phyloP scores from a whole-genome alignment of 1,284 basidiomycete species.

The Microbotryomycetes sp. region DNA sequence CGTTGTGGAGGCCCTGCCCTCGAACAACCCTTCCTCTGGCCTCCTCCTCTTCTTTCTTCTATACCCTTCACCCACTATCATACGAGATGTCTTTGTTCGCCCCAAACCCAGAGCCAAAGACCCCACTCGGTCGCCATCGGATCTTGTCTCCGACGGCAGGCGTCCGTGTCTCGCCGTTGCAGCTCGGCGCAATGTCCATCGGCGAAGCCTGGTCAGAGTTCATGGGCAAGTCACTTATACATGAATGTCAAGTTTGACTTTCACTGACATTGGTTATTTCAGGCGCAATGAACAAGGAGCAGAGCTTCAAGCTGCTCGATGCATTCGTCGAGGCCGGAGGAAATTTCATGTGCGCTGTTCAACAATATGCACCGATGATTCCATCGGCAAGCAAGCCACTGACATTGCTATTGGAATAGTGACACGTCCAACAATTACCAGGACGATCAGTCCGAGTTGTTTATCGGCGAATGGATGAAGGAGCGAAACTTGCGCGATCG shows the following conservation, averaged over 20 bases:
- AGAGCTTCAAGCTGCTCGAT: slow-evolving; percentile 49
- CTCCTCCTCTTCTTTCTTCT: no score
- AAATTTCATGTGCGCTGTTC: slow-evolving; percentile 41
- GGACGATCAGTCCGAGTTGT: slow-evolving; percentile 49
- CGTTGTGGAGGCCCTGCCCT: no score
- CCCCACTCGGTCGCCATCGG: slow-evolving; percentile 44
- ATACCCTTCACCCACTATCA: no score
- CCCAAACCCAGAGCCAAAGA: slow-evolving; percentile 19
- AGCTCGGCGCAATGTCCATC: slow-evolving; percentile 50
- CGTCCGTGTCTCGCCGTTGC: slow-evolving; percentile 48
- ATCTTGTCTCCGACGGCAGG: slow-evolving; percentile 45
- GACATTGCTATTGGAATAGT: neutral
- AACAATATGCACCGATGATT: no score
- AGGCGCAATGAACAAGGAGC: slow-evolving; percentile 47
- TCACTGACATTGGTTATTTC: no score
- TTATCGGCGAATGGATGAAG: slow-evolving; percentile 56
- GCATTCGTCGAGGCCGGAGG: slow-evolving; percentile 42
- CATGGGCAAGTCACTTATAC: no score
- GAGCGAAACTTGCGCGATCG: slow-evolving; percentile 50
- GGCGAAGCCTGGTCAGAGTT: no score
- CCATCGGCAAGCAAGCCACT: no score
- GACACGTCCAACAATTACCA: no score
- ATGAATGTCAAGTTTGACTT: no score
- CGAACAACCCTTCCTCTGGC: no score
- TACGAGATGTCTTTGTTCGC: slow-evolving; percentile 5